Evolutionary conservation across 2,329 filamentous ascomycete genomes (phyloP).

Genomic region (Colletotrichum tofieldiae): DNA sequence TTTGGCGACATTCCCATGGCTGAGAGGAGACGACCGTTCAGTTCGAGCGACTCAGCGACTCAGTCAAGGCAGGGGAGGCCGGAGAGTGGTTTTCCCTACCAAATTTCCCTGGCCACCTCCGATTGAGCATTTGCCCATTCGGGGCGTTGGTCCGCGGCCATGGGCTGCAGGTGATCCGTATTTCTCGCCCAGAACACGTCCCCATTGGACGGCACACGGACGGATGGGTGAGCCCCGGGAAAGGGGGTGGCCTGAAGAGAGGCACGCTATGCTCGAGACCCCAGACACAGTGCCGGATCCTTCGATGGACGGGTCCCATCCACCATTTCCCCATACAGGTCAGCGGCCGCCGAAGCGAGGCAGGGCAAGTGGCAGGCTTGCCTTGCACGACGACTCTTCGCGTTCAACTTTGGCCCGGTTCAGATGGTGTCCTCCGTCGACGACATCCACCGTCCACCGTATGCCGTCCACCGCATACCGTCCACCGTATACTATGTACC

Average conservation of each 20-base stretch:
- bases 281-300: slow-evolving; percentile 34
- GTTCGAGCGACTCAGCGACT: slow-evolving; percentile 14
- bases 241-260: slow-evolving; percentile 1
- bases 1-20: not conserved
- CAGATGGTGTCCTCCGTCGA: slow-evolving; percentile 17
- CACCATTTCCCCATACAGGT: slow-evolving; percentile 35
- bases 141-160: slow-evolving; percentile 10
- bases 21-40: slow-evolving; percentile 10
- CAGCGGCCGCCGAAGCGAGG: slow-evolving; percentile 23
- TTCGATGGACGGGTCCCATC: not conserved
- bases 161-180: slow-evolving; percentile 6
- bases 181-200: not conserved
- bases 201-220: slow-evolving; percentile 13
- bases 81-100: not conserved
- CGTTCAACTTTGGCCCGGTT: slow-evolving; percentile 12
- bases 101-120: not conserved
- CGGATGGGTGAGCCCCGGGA: not conserved
- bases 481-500: not conserved
- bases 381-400: not conserved
- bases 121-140: slow-evolving; percentile 20
- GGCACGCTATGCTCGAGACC: slow-evolving; percentile 23
- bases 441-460: not conserved
- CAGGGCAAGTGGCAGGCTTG: not conserved
- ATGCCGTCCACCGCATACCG: not conserved
- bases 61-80: not conserved